Percentiles rank a stretch among this genome's conserved stretches.
Conservation (phyloP, 805 yeast species). For the Sugiyamaella smithiae region DNA sequence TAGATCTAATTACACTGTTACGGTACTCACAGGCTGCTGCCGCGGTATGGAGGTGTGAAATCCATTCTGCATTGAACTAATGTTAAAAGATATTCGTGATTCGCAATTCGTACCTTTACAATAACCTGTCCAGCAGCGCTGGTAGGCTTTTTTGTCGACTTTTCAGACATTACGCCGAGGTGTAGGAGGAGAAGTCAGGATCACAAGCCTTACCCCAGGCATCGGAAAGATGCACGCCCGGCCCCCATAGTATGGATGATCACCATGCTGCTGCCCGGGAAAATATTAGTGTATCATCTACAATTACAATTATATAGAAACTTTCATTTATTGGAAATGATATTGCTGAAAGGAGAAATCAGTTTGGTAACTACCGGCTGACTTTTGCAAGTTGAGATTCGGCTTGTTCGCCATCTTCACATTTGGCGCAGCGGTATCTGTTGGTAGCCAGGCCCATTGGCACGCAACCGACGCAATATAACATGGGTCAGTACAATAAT, state of each 20-base stretch:
- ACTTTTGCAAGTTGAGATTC: no score
- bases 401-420: no score
- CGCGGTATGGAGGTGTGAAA: slow-evolving; percentile 69
- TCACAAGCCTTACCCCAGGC: not conserved
- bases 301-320: no score
- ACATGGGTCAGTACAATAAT: not conserved
- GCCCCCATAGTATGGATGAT: no score
- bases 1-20: not conserved
- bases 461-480: not conserved
- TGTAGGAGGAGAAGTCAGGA: not conserved
- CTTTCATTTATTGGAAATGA: no score
- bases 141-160: slow-evolving; percentile 16
- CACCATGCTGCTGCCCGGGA: no score
- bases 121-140: slow-evolving; percentile 8
- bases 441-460: not conserved
- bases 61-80: slow-evolving; percentile 58
- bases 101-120: slow-evolving; percentile 11
- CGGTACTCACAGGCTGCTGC: slow-evolving; percentile 48
- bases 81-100: not conserved
- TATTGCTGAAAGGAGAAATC: no score
- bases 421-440: slow-evolving; percentile 3
- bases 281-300: no score
- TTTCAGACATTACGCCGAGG: slow-evolving; percentile 12
- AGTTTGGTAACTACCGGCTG: no score
- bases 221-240: not conserved